Evolutionary conservation across 441 rosid genomes (phyloP), one percentile per base, ranked within the genome.

Genomic region (Brassica balearica): DNA sequence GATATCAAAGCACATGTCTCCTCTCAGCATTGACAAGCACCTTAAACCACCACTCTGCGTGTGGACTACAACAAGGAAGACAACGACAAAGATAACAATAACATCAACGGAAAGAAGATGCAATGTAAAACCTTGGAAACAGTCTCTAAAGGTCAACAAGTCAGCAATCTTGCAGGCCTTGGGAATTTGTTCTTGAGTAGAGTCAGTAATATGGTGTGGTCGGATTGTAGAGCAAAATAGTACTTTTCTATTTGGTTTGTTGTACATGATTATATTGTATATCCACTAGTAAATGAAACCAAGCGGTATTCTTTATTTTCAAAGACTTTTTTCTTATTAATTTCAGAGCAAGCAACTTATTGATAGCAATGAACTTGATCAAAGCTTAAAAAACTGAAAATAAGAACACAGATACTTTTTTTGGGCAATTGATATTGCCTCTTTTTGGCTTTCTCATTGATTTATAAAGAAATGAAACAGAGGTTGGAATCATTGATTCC

Each of bases 1-100:
- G 98, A 88, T 90, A 78, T 79, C 85, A 53, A 43, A 70, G 56
- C 97, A 92, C 82, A 5, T 83, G 38, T 82, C 95, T 22, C 85
- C 87, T 4, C 68, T 84, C 77, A 91, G 87, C 82, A 83, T 82
- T 43, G 88, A 91, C 81, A 63, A 70, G 83, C 94, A 93, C 70
- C 81, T 77, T 75, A 90, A 87, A 91, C 94, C 36, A 63, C 11
- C 41, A 29, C 43, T 27, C 2, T 29, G 68, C 22, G 46, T 14
- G 11, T 62, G 67, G 67, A 62, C 1, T 27, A 41, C 43, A 62
- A 6, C 3, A 32, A 20, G 1, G 10, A 36, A 7, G 43, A 36
- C 10, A 2, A 38, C 11, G 46, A 38, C 46, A 9, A 9, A 3
- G 4, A 22, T 1, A 11, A 58, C 19, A 2, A 53, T 3, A 19